These are phyloP conservation scores for Microbotryum violaceum DNA, from an alignment of 1,284 basidiomycete genomes.

Conservation along the genomic window DNA sequence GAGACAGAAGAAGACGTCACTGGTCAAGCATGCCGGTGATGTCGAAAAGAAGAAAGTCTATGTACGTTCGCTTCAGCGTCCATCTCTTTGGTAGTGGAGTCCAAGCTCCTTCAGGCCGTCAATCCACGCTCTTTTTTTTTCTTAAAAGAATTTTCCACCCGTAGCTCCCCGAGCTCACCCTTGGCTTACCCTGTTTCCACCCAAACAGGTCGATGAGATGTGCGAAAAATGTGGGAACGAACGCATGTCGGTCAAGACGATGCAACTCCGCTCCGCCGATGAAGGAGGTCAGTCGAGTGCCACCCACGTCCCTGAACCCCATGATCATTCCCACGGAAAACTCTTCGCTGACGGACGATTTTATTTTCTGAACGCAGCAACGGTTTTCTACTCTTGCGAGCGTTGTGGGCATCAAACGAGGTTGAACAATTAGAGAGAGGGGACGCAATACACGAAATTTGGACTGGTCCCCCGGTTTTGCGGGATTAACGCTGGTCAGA, in stretches of 20 bases:
- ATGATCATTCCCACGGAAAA: background rate
- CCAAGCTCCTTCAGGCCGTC: too few species aligned
- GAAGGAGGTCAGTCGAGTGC: conserved; percentile 37
- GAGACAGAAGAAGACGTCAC: conserved; percentile 79
- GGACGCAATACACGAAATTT: too few species aligned
- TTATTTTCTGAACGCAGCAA: conserved; percentile 11
- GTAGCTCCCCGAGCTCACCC: too few species aligned
- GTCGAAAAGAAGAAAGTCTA: conserved; percentile 60
- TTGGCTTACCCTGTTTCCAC: too few species aligned
- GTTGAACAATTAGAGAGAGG: conserved; percentile 23
- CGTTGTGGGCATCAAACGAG: conserved; percentile 23
- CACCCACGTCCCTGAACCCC: background rate
- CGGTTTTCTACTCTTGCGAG: conserved; percentile 30
- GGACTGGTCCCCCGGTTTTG: too few species aligned
- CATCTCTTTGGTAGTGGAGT: too few species aligned
- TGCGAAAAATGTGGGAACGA: conserved; percentile 74
- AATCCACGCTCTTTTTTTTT: too few species aligned
- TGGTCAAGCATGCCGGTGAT: conserved; percentile 65
- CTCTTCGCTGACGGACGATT: background rate
- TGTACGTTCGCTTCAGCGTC: too few species aligned
- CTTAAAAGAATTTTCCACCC: too few species aligned
- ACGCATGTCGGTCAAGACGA: conserved; percentile 45
- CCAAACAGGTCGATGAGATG: conserved; percentile 71
- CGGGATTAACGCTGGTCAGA: too few species aligned
- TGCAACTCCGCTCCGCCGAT: conserved; percentile 44